Evolutionary conservation across 2,329 filamentous ascomycete species (phyloP), one percentile per base, ranked within the genome.

Genomic region (Cucurbitaria berberidis): DNA sequence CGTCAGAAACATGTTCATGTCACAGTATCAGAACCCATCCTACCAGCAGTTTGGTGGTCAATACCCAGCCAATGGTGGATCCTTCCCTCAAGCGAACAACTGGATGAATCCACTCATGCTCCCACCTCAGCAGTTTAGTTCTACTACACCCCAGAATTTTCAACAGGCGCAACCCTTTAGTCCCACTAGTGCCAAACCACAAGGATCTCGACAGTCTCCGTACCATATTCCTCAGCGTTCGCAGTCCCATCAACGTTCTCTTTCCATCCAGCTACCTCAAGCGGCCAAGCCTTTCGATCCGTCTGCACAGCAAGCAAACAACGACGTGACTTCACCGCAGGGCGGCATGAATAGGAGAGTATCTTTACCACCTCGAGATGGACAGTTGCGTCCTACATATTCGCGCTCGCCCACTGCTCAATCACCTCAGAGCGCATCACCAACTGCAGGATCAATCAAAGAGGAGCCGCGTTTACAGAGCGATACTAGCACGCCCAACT

Each of bases 1-100:
- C n/a, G 81, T 85, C 60, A 76, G 84, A 48, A 78, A 76, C 58
- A 80, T 66, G 60, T 72, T 73, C 54, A 63, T 71, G 65, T 65
- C 62, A 15, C 65, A 68, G 59, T 68, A 68, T 24, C 60, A 66
- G 38, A 67, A 63, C 36, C 59, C 52, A 19, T 35, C 47, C 10
- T 57, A 58, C 29, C 59, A 55, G 34, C 59, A 53, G 19, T 64
- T 56, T 18, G 59, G 57, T 26, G 45, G 45, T 24, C 66, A 69
- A 39, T 53, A 57, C 21, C 40, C 63, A 13, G 60, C 63, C 67
- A 59, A 67, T 66, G 56, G 55, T 44, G 52, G 27, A 51, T n/a
- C 53, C 1, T 55, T 62, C 30, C 57, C 59, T 3, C 61, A 64
- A 39, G 32, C 53, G 26, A 68, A 59, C 60, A 68, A 66, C 26